Percentiles rank a stretch among this genome's conserved stretches.
phyloP scores from a whole-genome alignment of 305 asterid genomes.

The Fraxinus greggii region DNA sequence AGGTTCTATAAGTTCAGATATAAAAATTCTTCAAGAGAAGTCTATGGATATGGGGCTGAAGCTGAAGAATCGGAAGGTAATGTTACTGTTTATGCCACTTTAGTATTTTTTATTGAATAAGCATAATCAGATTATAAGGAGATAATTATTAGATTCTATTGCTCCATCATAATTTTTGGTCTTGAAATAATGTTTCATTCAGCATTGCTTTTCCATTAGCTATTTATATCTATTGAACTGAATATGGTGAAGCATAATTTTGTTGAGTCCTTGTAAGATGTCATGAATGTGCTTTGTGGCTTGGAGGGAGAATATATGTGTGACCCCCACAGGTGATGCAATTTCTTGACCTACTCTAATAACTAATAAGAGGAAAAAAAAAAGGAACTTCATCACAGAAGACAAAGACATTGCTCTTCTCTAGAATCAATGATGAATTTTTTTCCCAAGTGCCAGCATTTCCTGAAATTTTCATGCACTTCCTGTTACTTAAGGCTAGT shows the following conservation, averaged over 20 bases:
- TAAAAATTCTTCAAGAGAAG: constrained; percentile 93
- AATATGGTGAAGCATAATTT: not conserved
- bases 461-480: not conserved
- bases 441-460: not conserved
- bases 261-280: not conserved
- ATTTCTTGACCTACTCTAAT: not conserved
- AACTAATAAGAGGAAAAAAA: not conserved
- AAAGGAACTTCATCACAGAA: not conserved
- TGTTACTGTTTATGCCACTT: constrained; percentile 15
- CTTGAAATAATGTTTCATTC: not conserved
- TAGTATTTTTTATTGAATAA: constrained; percentile 13
- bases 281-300: not conserved
- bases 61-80: constrained; percentile 97
- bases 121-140: not conserved
- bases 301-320: not conserved
- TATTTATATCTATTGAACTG: not conserved
- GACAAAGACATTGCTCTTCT: not conserved
- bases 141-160: not conserved
- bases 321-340: not conserved
- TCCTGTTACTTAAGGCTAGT: not conserved
- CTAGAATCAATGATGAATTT: not conserved
- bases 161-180: constrained; percentile 11
- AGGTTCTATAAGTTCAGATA: constrained; percentile 96
- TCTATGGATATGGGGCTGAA: constrained; percentile 98
- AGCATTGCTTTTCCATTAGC: constrained; percentile 3